Conservation (phyloP, 2,329 filamentous ascomycete species). For the Penicillium fuscoglaucum region DNA sequence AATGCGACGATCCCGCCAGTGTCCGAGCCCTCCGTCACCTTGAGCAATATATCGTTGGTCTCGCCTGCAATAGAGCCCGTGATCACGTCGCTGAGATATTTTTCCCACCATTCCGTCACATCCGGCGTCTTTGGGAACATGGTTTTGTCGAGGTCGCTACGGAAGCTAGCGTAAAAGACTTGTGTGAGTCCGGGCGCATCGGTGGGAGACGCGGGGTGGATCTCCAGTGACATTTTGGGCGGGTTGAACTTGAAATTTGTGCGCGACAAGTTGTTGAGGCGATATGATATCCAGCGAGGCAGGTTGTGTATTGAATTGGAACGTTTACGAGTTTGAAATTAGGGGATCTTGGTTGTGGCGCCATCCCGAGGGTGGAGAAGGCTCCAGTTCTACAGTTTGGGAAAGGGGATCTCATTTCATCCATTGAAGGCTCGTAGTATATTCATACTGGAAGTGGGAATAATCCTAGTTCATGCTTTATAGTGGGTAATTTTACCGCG, state of each 20-base stretch:
- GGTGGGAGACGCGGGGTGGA: conserved; percentile 14
- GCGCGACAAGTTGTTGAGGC: too few species aligned
- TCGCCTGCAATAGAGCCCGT: background rate
- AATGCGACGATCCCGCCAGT: conserved; percentile 22
- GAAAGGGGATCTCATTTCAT: background rate
- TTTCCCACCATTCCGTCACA: conserved; percentile 22
- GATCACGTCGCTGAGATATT: conserved; percentile 5
- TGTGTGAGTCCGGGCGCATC: conserved; percentile 22
- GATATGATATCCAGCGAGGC: too few species aligned
- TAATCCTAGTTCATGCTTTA: background rate
- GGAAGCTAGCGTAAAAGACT: conserved; percentile 29
- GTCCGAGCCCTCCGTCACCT: conserved; percentile 8
- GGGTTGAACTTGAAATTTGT: background rate
- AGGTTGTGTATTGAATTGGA: background rate
- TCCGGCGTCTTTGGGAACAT: conserved; percentile 30
- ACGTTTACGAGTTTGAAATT: background rate
- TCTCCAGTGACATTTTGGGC: conserved; percentile 19
- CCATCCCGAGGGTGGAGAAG: background rate
- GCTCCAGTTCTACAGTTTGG: too few species aligned
- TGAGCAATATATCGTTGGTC: conserved; percentile 17
- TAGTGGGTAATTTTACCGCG: background rate
- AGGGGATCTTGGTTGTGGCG: background rate
- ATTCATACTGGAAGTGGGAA: background rate
- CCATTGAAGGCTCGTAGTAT: background rate
- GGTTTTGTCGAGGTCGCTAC: conserved; percentile 18